phyloP scores from a whole-genome alignment of 768 basidiomycete species.

The Mycena amicta region DNA sequence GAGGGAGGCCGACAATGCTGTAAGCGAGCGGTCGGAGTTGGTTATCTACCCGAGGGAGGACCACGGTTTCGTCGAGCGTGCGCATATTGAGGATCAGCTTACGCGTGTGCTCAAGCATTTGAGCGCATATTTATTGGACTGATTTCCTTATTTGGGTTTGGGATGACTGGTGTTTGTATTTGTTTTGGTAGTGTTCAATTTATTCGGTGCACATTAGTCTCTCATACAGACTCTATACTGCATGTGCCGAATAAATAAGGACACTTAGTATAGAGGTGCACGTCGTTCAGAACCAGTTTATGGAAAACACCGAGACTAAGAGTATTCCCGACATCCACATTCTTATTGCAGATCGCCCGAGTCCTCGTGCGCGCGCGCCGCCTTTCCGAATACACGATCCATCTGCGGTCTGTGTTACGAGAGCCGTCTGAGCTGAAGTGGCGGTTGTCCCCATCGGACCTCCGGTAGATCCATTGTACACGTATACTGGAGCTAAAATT shows the following conservation, averaged over 20 bases:
- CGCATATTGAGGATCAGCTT: slow-evolving; percentile 18
- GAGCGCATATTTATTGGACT: slow-evolving; percentile 7
- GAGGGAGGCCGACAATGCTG: slow-evolving; percentile 13
- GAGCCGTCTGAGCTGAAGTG: slow-evolving; percentile 26
- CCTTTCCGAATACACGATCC: slow-evolving; percentile 31
- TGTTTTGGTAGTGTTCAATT: too few relatives aligned
- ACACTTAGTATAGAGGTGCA: too few relatives aligned
- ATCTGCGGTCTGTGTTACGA: slow-evolving; percentile 23
- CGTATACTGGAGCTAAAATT: slow-evolving; percentile 29
- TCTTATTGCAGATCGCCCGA: too few relatives aligned
- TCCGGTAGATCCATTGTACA: slow-evolving; percentile 24
- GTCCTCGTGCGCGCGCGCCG: too few relatives aligned
- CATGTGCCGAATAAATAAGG: too few relatives aligned
- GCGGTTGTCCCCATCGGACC: slow-evolving; percentile 26
- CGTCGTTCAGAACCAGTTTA: too few relatives aligned
- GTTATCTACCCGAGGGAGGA: slow-evolving; percentile 21
- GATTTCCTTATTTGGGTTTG: neutral
- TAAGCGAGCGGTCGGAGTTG: slow-evolving; percentile 10
- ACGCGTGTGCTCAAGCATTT: slow-evolving; percentile 17
- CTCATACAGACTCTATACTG: too few relatives aligned
- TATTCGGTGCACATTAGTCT: too few relatives aligned
- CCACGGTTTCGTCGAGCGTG: slow-evolving; percentile 13
- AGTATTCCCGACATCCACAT: too few relatives aligned
- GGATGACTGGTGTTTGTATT: slow-evolving; percentile 1
- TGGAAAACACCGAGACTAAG: too few relatives aligned